A percentile compares a stretch with the other conserved stretches of the same genome.
Evolutionary conservation across 176 grass and related monocot species (phyloP).

Genomic region (Eleusine indica): DNA sequence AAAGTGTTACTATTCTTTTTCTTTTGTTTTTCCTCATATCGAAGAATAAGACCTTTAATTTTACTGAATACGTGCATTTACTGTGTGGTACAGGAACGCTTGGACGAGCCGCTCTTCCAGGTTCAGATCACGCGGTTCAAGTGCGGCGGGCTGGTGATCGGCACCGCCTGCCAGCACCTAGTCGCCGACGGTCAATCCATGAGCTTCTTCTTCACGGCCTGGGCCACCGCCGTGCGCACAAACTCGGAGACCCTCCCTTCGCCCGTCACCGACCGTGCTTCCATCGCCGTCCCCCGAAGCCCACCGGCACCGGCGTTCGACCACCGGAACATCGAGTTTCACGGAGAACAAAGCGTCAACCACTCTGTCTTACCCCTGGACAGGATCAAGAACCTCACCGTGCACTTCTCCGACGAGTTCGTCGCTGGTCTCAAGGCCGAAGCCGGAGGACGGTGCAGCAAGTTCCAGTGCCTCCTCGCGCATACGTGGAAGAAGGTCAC

Average conservation of each 20-base stretch:
- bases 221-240: slow-evolving; percentile 38
- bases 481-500: slow-evolving; percentile 49
- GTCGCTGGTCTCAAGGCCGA: slow-evolving; percentile 20
- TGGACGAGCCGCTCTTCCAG: slow-evolving; percentile 1
- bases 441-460: slow-evolving; percentile 26
- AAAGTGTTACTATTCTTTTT: too few relatives aligned
- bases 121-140: slow-evolving; percentile 40
- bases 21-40: too few relatives aligned
- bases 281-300: background rate
- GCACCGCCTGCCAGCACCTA: slow-evolving; percentile 14
- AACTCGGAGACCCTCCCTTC: background rate
- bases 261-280: slow-evolving; percentile 1
- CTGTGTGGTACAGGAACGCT: background rate
- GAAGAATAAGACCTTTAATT: too few relatives aligned
- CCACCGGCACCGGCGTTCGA: slow-evolving; percentile 29
- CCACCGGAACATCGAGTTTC: slow-evolving; percentile 49
- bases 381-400: background rate
- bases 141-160: slow-evolving; percentile 51
- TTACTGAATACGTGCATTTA: too few relatives aligned
- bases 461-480: slow-evolving; percentile 41
- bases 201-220: slow-evolving; percentile 37
- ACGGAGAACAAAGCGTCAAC: background rate
- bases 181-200: slow-evolving; percentile 54
- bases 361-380: background rate
- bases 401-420: slow-evolving; percentile 33